Conservation (phyloP, 176 grass and related monocot genomes). For the Oryza glumipatula region DNA sequence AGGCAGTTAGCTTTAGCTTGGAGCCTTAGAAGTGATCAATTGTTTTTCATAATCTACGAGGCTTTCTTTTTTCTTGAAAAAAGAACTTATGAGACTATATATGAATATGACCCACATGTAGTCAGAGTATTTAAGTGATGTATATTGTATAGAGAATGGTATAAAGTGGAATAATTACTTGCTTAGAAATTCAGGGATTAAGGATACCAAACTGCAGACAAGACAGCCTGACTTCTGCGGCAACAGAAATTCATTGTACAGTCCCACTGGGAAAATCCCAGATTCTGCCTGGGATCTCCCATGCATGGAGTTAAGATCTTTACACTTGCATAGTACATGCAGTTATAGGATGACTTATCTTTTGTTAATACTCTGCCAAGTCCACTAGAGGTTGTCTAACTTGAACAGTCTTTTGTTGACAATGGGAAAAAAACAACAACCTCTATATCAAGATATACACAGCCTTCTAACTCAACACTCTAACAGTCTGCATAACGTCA, state of each 20-base stretch:
- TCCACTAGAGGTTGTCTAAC: neutral
- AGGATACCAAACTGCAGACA: conserved; percentile 46
- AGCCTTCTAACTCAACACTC: too few relatives aligned
- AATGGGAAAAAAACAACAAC: too few relatives aligned
- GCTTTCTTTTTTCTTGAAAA: neutral
- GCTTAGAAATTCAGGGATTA: conserved; percentile 14
- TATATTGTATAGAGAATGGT: neutral
- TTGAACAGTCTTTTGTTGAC: too few relatives aligned
- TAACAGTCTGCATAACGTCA: neutral
- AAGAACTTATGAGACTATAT: neutral
- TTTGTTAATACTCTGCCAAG: neutral
- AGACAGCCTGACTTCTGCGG: conserved; percentile 13
- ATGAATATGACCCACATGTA: neutral
- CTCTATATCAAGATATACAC: too few relatives aligned
- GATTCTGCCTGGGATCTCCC: conserved; percentile 55
- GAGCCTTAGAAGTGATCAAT: neutral
- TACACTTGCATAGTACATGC: conserved; percentile 49
- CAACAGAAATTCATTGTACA: conserved; percentile 39
- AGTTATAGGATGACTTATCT: conserved; percentile 30
- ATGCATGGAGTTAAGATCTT: conserved; percentile 56
- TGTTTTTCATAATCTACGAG: neutral
- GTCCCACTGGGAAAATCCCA: conserved; percentile 49
- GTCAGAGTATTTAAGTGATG: neutral
- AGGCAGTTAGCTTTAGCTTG: neutral
- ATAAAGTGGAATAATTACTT: conserved; percentile 6